Evolutionary conservation across 1,139 yeast species (phyloP).

Genomic region (Hansenula lynferdii): DNA sequence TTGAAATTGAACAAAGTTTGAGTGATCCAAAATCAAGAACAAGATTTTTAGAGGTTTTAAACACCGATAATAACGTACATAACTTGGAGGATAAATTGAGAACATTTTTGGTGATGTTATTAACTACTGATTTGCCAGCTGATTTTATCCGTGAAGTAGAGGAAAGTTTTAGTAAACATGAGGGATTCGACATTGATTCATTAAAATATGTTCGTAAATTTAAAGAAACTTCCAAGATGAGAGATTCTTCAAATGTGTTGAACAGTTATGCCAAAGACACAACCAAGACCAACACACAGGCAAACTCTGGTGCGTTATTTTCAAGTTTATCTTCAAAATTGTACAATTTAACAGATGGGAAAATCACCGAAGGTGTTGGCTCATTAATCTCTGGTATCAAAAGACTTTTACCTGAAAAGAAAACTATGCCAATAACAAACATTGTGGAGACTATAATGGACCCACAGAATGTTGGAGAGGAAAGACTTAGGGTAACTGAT

Average conservation of each 20-base stretch:
- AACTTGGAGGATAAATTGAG: slow-evolving; percentile 78
- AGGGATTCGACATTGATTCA: slow-evolving; percentile 59
- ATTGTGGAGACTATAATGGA: slow-evolving; percentile 91
- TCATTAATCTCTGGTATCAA: slow-evolving; percentile 85
- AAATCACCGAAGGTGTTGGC: slow-evolving; percentile 72
- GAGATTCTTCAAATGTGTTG: slow-evolving; percentile 38
- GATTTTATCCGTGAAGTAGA: slow-evolving; percentile 67
- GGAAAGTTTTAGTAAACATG: slow-evolving; percentile 47
- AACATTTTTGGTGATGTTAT: slow-evolving; percentile 73
- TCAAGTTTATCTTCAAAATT: slow-evolving; percentile 74
- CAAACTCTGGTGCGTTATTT: slow-evolving; percentile 59
- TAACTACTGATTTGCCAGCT: slow-evolving; percentile 52
- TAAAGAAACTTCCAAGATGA: slow-evolving; percentile 72
- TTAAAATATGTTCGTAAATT: slow-evolving; percentile 71
- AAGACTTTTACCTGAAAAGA: slow-evolving; percentile 81
- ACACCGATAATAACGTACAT: slow-evolving; percentile 31
- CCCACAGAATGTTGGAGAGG: slow-evolving; percentile 59
- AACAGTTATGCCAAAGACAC: slow-evolving; percentile 23
- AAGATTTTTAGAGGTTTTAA: slow-evolving; percentile 54
- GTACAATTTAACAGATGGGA: slow-evolving; percentile 81
- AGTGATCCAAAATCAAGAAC: slow-evolving; percentile 56
- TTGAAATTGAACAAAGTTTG: slow-evolving; percentile 84
- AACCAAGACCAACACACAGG: slow-evolving; percentile 19
- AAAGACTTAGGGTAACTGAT: slow-evolving; percentile 68
- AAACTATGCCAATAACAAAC: slow-evolving; percentile 83